Conservation (phyloP, 2,329 filamentous ascomycete species). For the Xylariaceae sp. region DNA sequence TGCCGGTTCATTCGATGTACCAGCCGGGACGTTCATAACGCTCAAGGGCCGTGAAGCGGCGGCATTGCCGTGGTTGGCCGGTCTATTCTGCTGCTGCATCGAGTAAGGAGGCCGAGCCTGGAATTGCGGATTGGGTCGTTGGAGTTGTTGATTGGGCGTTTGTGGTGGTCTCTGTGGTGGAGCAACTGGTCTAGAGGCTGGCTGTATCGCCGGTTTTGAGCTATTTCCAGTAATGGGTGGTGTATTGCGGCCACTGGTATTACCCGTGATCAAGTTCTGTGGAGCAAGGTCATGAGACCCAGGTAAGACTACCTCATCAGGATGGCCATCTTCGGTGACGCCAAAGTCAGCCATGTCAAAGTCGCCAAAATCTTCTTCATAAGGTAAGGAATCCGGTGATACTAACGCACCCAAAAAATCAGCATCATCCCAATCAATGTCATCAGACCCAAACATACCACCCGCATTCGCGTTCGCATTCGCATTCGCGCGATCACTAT, state of each 20-base stretch:
- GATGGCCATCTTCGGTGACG: constrained; percentile 62
- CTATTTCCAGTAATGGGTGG: constrained; percentile 23
- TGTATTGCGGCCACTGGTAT: constrained; percentile 26
- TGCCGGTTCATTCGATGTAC: constrained; percentile 37
- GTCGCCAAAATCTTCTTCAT: constrained; percentile 43
- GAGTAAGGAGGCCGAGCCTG: constrained; percentile 26
- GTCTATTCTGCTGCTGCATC: constrained; percentile 21
- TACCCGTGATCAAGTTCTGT: constrained; percentile 19
- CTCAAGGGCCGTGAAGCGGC: constrained; percentile 18
- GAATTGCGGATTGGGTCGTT: constrained; percentile 24
- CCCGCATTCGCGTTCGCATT: constrained; percentile 15
- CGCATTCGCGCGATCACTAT: constrained; percentile 21
- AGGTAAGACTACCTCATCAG: constrained; percentile 66
- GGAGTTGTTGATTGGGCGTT: constrained; percentile 32
- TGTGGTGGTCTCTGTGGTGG: constrained; percentile 33
- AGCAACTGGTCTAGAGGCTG: constrained; percentile 32
- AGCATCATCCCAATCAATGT: constrained; percentile 32
- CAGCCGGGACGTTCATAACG: constrained; percentile 23
- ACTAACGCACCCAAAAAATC: constrained; percentile 31
- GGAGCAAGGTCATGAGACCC: constrained; percentile 27
- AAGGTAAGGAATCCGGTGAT: constrained; percentile 29
- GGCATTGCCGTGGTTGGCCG: constrained; percentile 19
- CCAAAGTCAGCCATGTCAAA: constrained; percentile 75
- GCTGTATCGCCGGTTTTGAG: constrained; percentile 35
- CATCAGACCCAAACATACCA: constrained; percentile 45